Base-by-base conservation (phyloP, 352 stramenopile genomes). In the Pythium vanterpoolii region DNA sequence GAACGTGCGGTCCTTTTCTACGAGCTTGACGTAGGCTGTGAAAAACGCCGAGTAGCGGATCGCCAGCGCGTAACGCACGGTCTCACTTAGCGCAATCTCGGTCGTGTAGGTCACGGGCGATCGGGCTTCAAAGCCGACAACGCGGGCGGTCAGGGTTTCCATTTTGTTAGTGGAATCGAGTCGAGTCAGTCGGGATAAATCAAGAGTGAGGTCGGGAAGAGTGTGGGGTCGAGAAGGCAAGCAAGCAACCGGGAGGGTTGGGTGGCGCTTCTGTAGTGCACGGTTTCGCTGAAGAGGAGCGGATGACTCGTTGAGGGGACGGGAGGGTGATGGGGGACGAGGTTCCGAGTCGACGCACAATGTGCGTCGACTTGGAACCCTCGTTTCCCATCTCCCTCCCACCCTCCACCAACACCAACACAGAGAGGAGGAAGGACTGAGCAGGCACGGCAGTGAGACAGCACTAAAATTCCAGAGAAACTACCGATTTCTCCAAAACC, bases 11-110 rank as follows among this genome's bases (percentile, higher is more conserved):
- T 88, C 79, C 9, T 79, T 33, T 5, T 66, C 69, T 10, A 71
- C 44, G 45, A 91, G 67, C 10, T 73, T 69, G 53, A 34, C 54
- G 69, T 91, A 89, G 53, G 84, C 84, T 23, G 69, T 57, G 50
- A 71, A 73, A 66, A 89, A 89, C 8, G 71, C 73, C 64, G 72
- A 85, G 69, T 90, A 91, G 49, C 82, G 82, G 34, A 91, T 65
- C 6, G 38, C 57, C 19, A 91, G 60, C 26, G 62, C 63, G 79
- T 81, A 91, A 4, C 54, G 43, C 19, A 38, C 34, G 8, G 24
- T 34, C 24, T 47, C 65, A 62, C 49, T 71, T 6, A 43, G 40
- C 16, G 38, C 61, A 43, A 87, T 71, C 56, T 87, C 68, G 10
- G 77, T 87, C 52, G 74, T 84, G 68, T 87, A 87, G 48, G 77